Conservation (phyloP, 2,329 filamentous ascomycete genomes). For the Apiospora hydei region DNA sequence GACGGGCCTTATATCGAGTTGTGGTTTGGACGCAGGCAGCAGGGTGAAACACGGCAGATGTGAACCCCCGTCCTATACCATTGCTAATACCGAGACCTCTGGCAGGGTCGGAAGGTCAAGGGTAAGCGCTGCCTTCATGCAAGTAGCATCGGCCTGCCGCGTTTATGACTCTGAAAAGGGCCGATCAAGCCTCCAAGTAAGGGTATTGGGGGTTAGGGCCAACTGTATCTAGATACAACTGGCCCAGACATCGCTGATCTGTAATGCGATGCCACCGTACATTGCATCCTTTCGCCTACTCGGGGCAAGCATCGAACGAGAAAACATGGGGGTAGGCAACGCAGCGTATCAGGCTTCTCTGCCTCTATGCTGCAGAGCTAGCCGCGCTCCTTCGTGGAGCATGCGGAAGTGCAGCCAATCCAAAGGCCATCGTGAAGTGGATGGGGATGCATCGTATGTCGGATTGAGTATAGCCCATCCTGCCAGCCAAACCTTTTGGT, state of each 20-base stretch:
- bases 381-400: neutral
- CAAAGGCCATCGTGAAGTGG: neutral
- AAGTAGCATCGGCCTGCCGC: neutral
- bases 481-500: neutral
- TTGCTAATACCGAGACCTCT: neutral
- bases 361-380: neutral
- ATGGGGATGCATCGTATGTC: neutral
- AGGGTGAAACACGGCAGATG: conserved; percentile 13
- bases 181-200: neutral
- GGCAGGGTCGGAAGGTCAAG: neutral
- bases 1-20: neutral
- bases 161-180: neutral
- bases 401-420: conserved; percentile 18
- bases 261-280: neutral
- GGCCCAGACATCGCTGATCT: conserved; percentile 7
- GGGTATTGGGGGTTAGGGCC: neutral
- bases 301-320: neutral
- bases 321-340: neutral
- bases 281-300: neutral
- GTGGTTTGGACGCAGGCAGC: neutral
- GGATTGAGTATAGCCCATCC: neutral
- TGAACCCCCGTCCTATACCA: neutral
- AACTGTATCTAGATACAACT: conserved; percentile 11
- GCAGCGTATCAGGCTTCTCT: neutral
- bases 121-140: conserved; percentile 16